These are phyloP conservation scores for Esteya vermicola DNA, from an alignment of 2,329 filamentous ascomycete genomes.

Conservation along the genomic window DNA sequence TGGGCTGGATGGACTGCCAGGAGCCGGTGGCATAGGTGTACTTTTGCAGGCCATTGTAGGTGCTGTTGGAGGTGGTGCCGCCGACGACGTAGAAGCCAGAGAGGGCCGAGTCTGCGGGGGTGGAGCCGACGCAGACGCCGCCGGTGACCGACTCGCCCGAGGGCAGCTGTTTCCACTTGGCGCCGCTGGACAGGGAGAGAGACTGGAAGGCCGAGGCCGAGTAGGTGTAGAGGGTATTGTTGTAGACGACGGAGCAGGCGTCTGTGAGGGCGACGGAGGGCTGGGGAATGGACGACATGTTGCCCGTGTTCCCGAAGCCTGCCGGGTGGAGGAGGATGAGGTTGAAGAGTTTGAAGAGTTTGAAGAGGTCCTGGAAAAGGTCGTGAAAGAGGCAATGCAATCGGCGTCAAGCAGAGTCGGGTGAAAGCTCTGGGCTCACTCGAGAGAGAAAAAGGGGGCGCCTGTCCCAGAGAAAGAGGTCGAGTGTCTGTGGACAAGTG, in stretches of 20 bases:
- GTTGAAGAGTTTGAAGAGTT: neutral
- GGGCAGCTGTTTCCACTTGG: slow-evolving; percentile 53
- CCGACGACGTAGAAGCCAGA: slow-evolving; percentile 70
- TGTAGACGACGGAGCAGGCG: slow-evolving; percentile 68
- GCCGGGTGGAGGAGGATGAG: neutral
- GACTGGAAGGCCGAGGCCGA: slow-evolving; percentile 63
- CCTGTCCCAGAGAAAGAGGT: slow-evolving; percentile 1
- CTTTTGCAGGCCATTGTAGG: slow-evolving; percentile 64
- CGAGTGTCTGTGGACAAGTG: neutral
- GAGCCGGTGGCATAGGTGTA: slow-evolving; percentile 38
- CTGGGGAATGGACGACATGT: slow-evolving; percentile 54
- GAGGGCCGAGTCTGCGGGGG: slow-evolving; percentile 39
- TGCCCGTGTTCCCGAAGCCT: slow-evolving; percentile 3
- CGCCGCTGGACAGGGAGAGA: slow-evolving; percentile 52
- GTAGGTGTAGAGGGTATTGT: slow-evolving; percentile 76
- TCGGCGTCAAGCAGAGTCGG: too few relatives aligned
- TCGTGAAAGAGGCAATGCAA: too few relatives aligned
- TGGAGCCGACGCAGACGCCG: slow-evolving; percentile 62
- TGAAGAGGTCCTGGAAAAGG: too few relatives aligned
- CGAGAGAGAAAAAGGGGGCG: neutral
- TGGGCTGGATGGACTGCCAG: slow-evolving; percentile 33
- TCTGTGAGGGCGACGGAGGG: slow-evolving; percentile 57
- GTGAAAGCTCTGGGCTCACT: too few relatives aligned
- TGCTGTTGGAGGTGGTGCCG: slow-evolving; percentile 39
- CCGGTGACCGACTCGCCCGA: slow-evolving; percentile 59